Base-by-base conservation (phyloP, 2,329 filamentous ascomycete species). In the Magnaporthiopsis incrustans region DNA sequence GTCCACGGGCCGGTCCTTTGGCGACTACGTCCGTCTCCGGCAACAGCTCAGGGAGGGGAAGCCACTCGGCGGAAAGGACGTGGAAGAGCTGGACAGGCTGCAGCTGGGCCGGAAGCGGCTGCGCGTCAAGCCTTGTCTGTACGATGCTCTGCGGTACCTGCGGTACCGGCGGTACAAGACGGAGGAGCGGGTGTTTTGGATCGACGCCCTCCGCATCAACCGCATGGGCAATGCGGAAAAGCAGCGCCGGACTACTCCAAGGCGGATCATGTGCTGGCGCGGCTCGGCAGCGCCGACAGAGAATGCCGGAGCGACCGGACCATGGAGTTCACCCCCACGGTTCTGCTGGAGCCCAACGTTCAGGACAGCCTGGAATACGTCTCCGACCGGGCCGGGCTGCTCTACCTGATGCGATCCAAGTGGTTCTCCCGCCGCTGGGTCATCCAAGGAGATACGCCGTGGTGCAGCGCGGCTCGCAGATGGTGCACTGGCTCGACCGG, bases 171-270 rank as follows among this genome's bases (percentile, higher is more conserved):
- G 59, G 59, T n/a, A 15, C 59, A 26, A 35, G 25, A 44, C 25
- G 11, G 59, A 61, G 59, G 59, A 61, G 26, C 35, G 35, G 22
- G 59, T 50, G 15, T 38, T 61, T 12, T 61, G 59, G 59, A 38
- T 61, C n/a, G 59, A 61, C 25, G 59, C 59, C 6, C 35, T 61
- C 4, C 50, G 59, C n/a, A 61, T 61, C 18, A 61, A 61, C 35
- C 59, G 50, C 14, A 33, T 44, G 35, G 26, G 30, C 22, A n/a
- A 38, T 15, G 14, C 33, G 4, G 59, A 61, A 25, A n/a, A 38
- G 26, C 33, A 38, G 11, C 35, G 27, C 4, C 35, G 50, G 35
- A 33, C 30, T 61, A 61, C 33, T 26, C 26, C n/a, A n/a, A 50
- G 15, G 59, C 59, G 1, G 59, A 61, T 4, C 33, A 18, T 2